Percentiles rank a stretch among this genome's conserved stretches.
These are phyloP conservation scores for Moniliophthora roreri DNA, from an alignment of 1,284 basidiomycete genomes.

Conservation along the genomic window DNA sequence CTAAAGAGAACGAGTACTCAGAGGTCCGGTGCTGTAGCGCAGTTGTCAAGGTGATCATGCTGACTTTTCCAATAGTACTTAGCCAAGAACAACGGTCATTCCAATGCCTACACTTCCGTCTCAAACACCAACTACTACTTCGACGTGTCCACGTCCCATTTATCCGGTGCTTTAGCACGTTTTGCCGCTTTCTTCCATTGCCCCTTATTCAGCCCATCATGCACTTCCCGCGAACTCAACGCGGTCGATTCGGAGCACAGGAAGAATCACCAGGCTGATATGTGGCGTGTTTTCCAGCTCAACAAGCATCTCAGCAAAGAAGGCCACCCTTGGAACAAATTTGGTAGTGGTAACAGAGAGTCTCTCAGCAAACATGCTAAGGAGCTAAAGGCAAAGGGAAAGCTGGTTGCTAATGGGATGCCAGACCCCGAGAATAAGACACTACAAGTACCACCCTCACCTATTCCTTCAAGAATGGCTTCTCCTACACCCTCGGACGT, in stretches of 20 bases:
- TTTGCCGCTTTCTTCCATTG: constrained; percentile 95
- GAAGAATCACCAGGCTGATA: constrained; percentile 93
- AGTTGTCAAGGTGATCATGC: too few relatives aligned
- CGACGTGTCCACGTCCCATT: constrained; percentile 84
- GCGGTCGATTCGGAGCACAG: constrained; percentile 99
- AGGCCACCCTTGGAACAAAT: constrained; percentile 91
- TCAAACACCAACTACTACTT: constrained; percentile 96
- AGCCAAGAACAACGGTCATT: constrained; percentile 86
- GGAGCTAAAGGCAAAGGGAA: constrained; percentile 48
- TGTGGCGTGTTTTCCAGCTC: constrained; percentile 96
- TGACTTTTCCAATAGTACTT: too few relatives aligned
- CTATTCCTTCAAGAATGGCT: constrained; percentile 51
- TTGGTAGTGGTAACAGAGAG: constrained; percentile 89
- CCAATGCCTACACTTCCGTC: constrained; percentile 94
- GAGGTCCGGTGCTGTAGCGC: too few relatives aligned
- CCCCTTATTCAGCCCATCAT: constrained; percentile 88
- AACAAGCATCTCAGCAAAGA: constrained; percentile 85
- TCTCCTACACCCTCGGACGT: constrained; percentile 64
- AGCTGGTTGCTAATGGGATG: constrained; percentile 25
- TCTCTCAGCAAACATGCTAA: constrained; percentile 77
- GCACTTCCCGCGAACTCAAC: constrained; percentile 92
- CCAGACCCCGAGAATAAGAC: constrained; percentile 1
- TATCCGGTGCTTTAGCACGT: constrained; percentile 84
- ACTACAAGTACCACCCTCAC: constrained; percentile 38
- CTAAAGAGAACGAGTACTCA: constrained; percentile 90